phyloP scores from a whole-genome alignment of 2,329 filamentous ascomycete species.

The Aspergillus sp. region DNA sequence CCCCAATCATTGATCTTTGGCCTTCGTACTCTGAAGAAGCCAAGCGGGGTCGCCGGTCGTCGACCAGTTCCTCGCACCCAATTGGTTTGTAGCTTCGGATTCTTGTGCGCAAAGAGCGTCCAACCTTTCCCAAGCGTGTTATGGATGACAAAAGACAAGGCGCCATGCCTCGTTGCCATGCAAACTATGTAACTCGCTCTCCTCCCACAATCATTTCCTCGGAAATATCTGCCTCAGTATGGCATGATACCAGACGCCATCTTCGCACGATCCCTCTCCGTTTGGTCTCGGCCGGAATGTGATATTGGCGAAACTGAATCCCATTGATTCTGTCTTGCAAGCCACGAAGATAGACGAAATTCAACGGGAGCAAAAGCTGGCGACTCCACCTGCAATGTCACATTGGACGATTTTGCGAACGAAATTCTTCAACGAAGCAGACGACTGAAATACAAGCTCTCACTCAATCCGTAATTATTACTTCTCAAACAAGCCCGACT shows the following conservation, averaged over 20 bases:
- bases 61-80: background rate
- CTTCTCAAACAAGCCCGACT: background rate
- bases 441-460: conserved; percentile 3
- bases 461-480: background rate
- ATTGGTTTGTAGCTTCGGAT: conserved; percentile 15
- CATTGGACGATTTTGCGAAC: conserved; percentile 4
- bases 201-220: conserved; percentile 11
- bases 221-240: background rate
- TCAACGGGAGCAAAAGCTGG: background rate
- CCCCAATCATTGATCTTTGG: conserved; percentile 13
- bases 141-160: conserved; percentile 11
- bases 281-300: conserved; percentile 16
- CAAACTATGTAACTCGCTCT: conserved; percentile 18
- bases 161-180: conserved; percentile 15
- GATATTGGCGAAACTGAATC: conserved; percentile 12
- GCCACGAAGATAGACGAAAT: background rate
- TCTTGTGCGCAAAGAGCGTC: conserved; percentile 9
- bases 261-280: conserved; percentile 1
- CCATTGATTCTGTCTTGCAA: conserved; percentile 3
- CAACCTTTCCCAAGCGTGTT: conserved; percentile 7
- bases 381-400: conserved; percentile 16
- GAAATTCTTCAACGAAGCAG: conserved; percentile 8
- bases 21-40: conserved; percentile 17
- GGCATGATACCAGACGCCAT: conserved; percentile 7
- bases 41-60: conserved; percentile 8